phyloP scores from a whole-genome alignment of 148 eudicot genomes.

The Arbutus unedo region DNA sequence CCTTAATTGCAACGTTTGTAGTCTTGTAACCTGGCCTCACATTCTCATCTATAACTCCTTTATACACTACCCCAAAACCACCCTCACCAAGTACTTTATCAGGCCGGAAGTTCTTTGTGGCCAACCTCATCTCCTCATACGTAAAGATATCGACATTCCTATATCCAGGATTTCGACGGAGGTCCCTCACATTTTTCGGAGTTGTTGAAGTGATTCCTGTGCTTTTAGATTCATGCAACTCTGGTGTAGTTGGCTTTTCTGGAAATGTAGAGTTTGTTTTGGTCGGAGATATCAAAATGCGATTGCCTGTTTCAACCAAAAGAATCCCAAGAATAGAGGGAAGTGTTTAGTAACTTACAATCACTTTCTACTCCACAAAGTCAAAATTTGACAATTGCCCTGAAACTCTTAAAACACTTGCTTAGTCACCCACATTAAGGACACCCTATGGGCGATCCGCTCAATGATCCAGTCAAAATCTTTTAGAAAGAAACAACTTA shows the following conservation, averaged over 20 bases:
- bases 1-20: slow-evolving; percentile 78
- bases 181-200: slow-evolving; percentile 72
- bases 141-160: slow-evolving; percentile 75
- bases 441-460: too few relatives aligned
- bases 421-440: too few relatives aligned
- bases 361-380: not conserved
- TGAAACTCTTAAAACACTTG: not conserved
- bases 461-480: too few relatives aligned
- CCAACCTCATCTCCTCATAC: slow-evolving; percentile 78
- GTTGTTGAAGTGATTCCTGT: slow-evolving; percentile 37
- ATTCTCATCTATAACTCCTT: slow-evolving; percentile 63
- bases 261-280: slow-evolving; percentile 26
- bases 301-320: slow-evolving; percentile 31
- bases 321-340: slow-evolving; percentile 1
- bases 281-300: slow-evolving; percentile 18
- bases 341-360: not conserved
- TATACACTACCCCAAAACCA: slow-evolving; percentile 88
- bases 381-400: not conserved
- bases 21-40: slow-evolving; percentile 73
- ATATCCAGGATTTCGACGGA: slow-evolving; percentile 63
- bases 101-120: slow-evolving; percentile 77
- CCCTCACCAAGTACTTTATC: slow-evolving; percentile 91
- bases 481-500: not conserved
- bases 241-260: slow-evolving; percentile 23
- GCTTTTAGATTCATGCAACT: slow-evolving; percentile 31